phyloP scores from a whole-genome alignment of 495 filamentous ascomycete species.

The Parathielavia appendiculata region DNA sequence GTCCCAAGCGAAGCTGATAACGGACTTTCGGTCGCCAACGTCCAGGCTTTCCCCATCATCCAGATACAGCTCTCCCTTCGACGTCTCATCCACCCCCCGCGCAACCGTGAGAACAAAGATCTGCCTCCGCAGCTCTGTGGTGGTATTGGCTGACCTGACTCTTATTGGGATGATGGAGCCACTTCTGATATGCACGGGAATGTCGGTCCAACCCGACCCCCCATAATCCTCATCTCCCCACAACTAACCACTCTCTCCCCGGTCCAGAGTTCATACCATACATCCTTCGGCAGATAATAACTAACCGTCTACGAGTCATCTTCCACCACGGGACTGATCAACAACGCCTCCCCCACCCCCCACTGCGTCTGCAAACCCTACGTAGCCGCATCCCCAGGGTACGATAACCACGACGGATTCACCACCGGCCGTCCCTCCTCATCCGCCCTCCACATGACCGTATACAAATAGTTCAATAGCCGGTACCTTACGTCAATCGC shows the following conservation, averaged over 20 bases:
- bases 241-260: slow-evolving; percentile 48
- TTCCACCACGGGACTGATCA: slow-evolving; percentile 66
- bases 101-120: slow-evolving; percentile 70
- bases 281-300: slow-evolving; percentile 64
- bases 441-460: slow-evolving; percentile 55
- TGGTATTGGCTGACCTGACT: slow-evolving; percentile 58
- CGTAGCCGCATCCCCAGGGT: slow-evolving; percentile 59
- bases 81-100: slow-evolving; percentile 42
- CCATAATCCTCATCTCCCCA: slow-evolving; percentile 47
- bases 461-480: slow-evolving; percentile 79
- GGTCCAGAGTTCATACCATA: slow-evolving; percentile 77
- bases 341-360: slow-evolving; percentile 63
- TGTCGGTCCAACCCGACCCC: slow-evolving; percentile 54
- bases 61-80: slow-evolving; percentile 48
- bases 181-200: slow-evolving; percentile 70
- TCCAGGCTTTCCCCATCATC: slow-evolving; percentile 55
- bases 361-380: slow-evolving; percentile 62
- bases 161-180: slow-evolving; percentile 63
- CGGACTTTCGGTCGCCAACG: slow-evolving; percentile 32
- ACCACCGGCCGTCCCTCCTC: slow-evolving; percentile 57
- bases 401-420: slow-evolving; percentile 64
- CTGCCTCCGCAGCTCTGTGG: slow-evolving; percentile 56
- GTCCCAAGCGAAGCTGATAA: slow-evolving; percentile 51
- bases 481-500: slow-evolving; percentile 69
- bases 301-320: slow-evolving; percentile 55